Evolutionary conservation across 2,329 filamentous ascomycete species (phyloP).

Genomic region (Phaeosphaeria sp.): DNA sequence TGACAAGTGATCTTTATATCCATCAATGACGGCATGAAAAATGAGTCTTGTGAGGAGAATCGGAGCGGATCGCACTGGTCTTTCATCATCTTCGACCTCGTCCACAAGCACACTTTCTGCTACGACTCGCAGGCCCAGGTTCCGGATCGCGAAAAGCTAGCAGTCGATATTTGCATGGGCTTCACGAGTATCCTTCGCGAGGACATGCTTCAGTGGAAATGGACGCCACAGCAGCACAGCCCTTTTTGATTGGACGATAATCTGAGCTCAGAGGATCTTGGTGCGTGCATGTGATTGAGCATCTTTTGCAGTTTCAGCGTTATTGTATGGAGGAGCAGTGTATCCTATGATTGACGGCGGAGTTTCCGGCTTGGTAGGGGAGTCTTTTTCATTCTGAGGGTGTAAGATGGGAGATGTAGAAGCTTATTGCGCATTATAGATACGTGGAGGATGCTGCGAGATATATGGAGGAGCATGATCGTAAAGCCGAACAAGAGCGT

Average conservation of each 20-base stretch:
- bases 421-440: constrained; percentile 8
- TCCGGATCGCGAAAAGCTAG: neutral
- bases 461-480: neutral
- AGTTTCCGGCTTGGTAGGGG: constrained; percentile 3
- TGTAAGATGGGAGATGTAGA: constrained; percentile 10
- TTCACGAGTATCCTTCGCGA: constrained; percentile 21
- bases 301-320: constrained; percentile 3
- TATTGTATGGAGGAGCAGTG: constrained; percentile 2
- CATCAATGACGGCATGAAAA: constrained; percentile 28
- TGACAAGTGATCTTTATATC: constrained; percentile 31
- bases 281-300: constrained; percentile 3
- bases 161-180: constrained; percentile 2
- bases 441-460: neutral
- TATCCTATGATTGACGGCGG: neutral
- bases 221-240: neutral
- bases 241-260: constrained; percentile 24
- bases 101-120: neutral
- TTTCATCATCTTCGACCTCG: constrained; percentile 21
- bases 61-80: constrained; percentile 28
- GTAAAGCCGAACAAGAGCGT: neutral
- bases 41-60: neutral
- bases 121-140: neutral
- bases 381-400: constrained; percentile 7
- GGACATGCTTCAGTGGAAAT: constrained; percentile 3
- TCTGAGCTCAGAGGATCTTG: constrained; percentile 10